Evolutionary conservation across 768 basidiomycete species (phyloP), one percentile per base, ranked within the genome.

Genomic region (Tricholoma flavovirens): DNA sequence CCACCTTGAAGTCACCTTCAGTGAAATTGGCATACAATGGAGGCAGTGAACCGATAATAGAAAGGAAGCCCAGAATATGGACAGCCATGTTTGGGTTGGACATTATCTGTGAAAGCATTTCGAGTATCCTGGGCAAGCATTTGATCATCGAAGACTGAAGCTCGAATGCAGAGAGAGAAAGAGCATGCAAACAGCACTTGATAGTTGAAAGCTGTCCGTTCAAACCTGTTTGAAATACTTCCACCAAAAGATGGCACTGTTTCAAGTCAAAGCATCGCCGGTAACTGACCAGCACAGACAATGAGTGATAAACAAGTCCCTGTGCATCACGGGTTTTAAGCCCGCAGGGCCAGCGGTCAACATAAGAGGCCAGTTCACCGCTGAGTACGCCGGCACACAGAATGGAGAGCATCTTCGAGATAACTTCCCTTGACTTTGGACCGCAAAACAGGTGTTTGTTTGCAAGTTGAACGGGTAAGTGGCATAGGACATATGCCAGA

Each of bases 371-470:
- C 12, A 93, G 73, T 9, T 78, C 76, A 7, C 80, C 83, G 11
- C 74, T 77, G 17, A 82, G 71, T 29, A 95, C 79, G 0, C 82
- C 82, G 1, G 78, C 73, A 71, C 91, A 91, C 11, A 98, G 71
- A 24, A 77, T 67, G n/a, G 76, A 75, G 36, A 93, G 71, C 32
- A 98, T 71, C 49, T 73, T 77, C 5, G 82, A 74, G 19, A 95
- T 79, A 9, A 81, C 79, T 12, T 66, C 70, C n/a, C 84, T 76
- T 26, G 88, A 84, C 51, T 83, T 83, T 0, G 91, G 91, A 1
- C 97, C 97, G 66, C 95, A 97, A 69, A 97, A 95, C 52, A 98
- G 78, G 64, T 98, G 93, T 69, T 98, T 98, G 79, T 98, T 98
- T 56, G 90, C 77, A 9, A 98, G 79, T 66, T 98, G 94, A 8